Conservation (phyloP, 768 basidiomycete genomes). For the Suillus plorans region DNA sequence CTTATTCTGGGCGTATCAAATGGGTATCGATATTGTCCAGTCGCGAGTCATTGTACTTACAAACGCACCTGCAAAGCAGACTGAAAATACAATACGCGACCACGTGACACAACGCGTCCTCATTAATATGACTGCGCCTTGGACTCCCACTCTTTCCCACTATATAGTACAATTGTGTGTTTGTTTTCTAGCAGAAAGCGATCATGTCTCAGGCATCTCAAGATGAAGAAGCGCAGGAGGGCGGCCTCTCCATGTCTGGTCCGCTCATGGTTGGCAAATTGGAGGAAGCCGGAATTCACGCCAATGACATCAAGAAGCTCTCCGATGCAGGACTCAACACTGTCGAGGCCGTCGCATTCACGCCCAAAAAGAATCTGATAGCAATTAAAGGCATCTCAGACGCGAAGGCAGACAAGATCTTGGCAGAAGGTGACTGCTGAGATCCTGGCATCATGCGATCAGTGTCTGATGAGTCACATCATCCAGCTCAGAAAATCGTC, state of each 20-base stretch:
- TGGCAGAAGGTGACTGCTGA: conserved; percentile 71
- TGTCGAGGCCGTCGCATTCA: conserved; percentile 94
- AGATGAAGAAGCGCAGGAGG: conserved; percentile 43
- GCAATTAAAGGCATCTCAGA: conserved; percentile 97
- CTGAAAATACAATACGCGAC: conserved; percentile 16
- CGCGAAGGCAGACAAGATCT: conserved; percentile 94
- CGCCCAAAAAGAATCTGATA: conserved; percentile 89
- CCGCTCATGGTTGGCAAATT: conserved; percentile 84
- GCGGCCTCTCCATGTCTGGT: conserved; percentile 59
- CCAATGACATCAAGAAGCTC: conserved; percentile 94
- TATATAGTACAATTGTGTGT: neutral
- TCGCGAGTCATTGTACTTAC: neutral
- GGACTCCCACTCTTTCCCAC: neutral
- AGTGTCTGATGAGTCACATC: conserved; percentile 10
- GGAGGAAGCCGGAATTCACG: conserved; percentile 85
- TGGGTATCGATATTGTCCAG: neutral
- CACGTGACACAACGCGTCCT: conserved; percentile 34
- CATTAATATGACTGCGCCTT: neutral
- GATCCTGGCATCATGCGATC: conserved; percentile 6
- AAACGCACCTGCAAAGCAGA: neutral
- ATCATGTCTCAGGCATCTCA: conserved; percentile 53
- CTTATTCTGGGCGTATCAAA: neutral
- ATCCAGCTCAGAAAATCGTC: conserved; percentile 87
- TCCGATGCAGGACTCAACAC: conserved; percentile 90
- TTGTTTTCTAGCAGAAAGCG: neutral